Base-by-base conservation (phyloP, 2,329 filamentous ascomycete species). In the Botrytis pseudocinerea region DNA sequence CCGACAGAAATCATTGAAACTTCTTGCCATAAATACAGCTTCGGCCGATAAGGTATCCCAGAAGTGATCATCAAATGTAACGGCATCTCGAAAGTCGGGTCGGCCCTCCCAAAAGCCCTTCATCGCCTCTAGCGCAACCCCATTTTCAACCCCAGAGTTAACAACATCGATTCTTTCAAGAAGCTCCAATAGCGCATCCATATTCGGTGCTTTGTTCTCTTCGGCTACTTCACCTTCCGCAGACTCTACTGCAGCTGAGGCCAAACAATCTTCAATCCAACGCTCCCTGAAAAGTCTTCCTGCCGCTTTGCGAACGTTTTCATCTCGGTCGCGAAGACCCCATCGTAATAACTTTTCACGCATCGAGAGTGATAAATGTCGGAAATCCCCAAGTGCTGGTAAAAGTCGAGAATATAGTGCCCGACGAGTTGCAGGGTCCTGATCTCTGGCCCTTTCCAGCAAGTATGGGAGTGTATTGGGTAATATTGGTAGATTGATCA, bases 201-300 rank as follows among this genome's bases (percentile, higher is more conserved):
- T 88, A 74, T 87, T 95, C 0, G 93, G 92, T 1, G 87, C 86
- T 1, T 88, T 86, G 9, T 88, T 83, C 73, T 89, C 86, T 71
- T 81, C 80, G 51, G 79, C 74, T 25, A 79, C 78, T 25, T 83
- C 83, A 8, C 87, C 86, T 65, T 87, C 87, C 44, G 87, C 87
- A 16, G 87, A 84, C 57, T 89, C 88, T 28, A 86, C 85, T 54
- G 90, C 87, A 12, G 87, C 85, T 1, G 88, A 86, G 2, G 91
- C 91, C 9, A 93, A 94, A 78, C 95, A 98, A 80, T 98, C 94
- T 80, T 98, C 95, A 75, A 99, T 95, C 96, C 96, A 99, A n/a
- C 94, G 90, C 80, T 98, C 95, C 75, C 92, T 90, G 84, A 99
- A 99, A 10, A 98, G 86, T 63, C 93, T 91, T 12, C 93, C 94